Conservation (phyloP, 2,329 filamentous ascomycete genomes). For the Alternaria gansuensis region DNA sequence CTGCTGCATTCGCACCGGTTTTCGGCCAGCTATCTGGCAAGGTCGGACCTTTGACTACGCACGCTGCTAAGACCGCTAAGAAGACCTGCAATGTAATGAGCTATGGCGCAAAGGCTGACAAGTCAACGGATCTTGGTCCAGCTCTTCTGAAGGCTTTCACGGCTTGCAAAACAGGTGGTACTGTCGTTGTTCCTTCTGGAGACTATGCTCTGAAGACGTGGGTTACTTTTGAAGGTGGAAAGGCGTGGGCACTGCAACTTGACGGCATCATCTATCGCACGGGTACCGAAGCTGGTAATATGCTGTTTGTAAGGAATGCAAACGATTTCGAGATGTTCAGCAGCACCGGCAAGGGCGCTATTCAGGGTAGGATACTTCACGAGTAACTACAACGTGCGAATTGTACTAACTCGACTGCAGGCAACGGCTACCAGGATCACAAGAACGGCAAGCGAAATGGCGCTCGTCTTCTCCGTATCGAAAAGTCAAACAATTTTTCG, state of each 20-base stretch:
- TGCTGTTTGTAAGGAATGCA: slow-evolving; percentile 62
- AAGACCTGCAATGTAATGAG: slow-evolving; percentile 63
- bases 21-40: slow-evolving; percentile 48
- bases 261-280: slow-evolving; percentile 64
- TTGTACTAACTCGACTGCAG: slow-evolving; percentile 13
- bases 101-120: slow-evolving; percentile 63
- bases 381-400: not conserved
- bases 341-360: slow-evolving; percentile 60
- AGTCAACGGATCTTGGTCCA: slow-evolving; percentile 61
- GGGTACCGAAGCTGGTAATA: slow-evolving; percentile 61
- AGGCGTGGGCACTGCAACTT: slow-evolving; percentile 61
- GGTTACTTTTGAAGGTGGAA: slow-evolving; percentile 60
- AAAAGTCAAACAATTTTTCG: slow-evolving; percentile 58
- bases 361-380: slow-evolving; percentile 53
- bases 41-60: slow-evolving; percentile 46
- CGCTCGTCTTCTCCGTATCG: slow-evolving; percentile 58
- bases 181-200: slow-evolving; percentile 61
- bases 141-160: slow-evolving; percentile 60
- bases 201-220: slow-evolving; percentile 62
- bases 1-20: slow-evolving; percentile 30
- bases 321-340: slow-evolving; percentile 65
- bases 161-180: slow-evolving; percentile 62
- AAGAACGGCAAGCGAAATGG: slow-evolving; percentile 53
- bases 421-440: slow-evolving; percentile 62
- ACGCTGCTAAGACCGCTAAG: slow-evolving; percentile 55